Conservation (phyloP, 1,284 basidiomycete species). For the Papiliotrema terrestris region DNA sequence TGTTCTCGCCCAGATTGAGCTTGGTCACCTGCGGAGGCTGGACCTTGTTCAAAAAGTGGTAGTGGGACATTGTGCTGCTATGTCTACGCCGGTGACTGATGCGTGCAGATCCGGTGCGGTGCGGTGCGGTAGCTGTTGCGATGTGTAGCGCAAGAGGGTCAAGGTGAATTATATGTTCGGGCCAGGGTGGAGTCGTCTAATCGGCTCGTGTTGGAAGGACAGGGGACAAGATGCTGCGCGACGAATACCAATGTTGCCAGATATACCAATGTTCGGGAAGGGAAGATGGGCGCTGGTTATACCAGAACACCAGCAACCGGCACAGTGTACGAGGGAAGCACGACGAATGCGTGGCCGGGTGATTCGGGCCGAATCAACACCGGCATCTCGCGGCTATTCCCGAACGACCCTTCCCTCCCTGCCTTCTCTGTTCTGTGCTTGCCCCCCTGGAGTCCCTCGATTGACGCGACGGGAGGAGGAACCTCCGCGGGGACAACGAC, state of each 20-base stretch:
- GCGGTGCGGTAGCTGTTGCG: too few species aligned
- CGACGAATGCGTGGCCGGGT: neutral
- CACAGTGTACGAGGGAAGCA: too few species aligned
- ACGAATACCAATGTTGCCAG: neutral
- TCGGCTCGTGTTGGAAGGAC: neutral
- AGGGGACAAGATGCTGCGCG: neutral
- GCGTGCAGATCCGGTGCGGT: too few species aligned
- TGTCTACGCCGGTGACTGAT: neutral
- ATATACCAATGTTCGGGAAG: neutral
- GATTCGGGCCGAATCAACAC: neutral
- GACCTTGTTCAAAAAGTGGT: slow-evolving; percentile 34
- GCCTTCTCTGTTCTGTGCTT: too few species aligned
- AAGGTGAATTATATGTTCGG: too few species aligned
- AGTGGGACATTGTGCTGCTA: slow-evolving; percentile 29
- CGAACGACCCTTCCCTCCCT: neutral
- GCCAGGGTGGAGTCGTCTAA: too few species aligned
- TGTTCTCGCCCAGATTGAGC: slow-evolving; percentile 36
- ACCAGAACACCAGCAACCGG: too few species aligned
- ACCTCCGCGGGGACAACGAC: too few species aligned
- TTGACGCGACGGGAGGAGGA: too few species aligned
- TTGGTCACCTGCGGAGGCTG: slow-evolving; percentile 35
- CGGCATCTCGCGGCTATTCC: neutral
- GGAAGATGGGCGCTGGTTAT: too few species aligned
- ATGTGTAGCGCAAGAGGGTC: too few species aligned
- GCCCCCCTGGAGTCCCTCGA: too few species aligned